phyloP scores from a whole-genome alignment of 306 rosid species.

The Astragalus membranaceus region DNA sequence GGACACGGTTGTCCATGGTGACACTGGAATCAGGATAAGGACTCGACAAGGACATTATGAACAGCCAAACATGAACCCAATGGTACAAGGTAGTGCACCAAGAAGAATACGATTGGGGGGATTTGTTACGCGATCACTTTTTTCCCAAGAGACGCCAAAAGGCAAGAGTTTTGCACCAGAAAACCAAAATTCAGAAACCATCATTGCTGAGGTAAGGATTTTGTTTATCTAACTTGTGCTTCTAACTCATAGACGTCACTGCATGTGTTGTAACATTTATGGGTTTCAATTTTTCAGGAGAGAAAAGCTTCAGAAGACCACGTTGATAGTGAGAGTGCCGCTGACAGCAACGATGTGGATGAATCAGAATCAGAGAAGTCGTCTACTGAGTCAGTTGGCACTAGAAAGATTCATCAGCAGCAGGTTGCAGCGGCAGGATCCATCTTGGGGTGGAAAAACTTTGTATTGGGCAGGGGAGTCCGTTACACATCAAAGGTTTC shows the following conservation, averaged over 20 bases:
- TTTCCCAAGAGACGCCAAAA: background rate
- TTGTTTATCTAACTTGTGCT: background rate
- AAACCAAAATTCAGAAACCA: constrained; percentile 33
- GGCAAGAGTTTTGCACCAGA: constrained; percentile 16
- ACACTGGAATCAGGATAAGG: constrained; percentile 39
- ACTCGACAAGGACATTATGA: constrained; percentile 29
- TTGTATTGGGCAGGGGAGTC: constrained; percentile 18
- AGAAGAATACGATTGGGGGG: constrained; percentile 50
- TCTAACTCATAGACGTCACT: background rate
- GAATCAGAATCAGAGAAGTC: constrained; percentile 27
- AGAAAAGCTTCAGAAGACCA: constrained; percentile 28
- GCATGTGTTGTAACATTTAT: constrained; percentile 19
- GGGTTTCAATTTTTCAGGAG: constrained; percentile 40
- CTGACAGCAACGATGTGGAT: background rate
- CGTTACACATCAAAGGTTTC: constrained; percentile 18
- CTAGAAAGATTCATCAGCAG: background rate
- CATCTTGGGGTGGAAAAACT: background rate
- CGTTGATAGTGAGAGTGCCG: background rate
- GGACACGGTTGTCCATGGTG: background rate
- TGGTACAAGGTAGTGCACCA: constrained; percentile 37
- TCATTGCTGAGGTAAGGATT: constrained; percentile 36
- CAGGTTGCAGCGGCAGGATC: constrained; percentile 8
- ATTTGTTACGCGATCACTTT: constrained; percentile 8
- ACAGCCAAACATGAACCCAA: constrained; percentile 1
- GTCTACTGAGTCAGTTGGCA: background rate